Percentiles rank a stretch among this genome's conserved stretches.
phyloP scores from a whole-genome alignment of 208 protist species.

The Leishmania mexicana region DNA sequence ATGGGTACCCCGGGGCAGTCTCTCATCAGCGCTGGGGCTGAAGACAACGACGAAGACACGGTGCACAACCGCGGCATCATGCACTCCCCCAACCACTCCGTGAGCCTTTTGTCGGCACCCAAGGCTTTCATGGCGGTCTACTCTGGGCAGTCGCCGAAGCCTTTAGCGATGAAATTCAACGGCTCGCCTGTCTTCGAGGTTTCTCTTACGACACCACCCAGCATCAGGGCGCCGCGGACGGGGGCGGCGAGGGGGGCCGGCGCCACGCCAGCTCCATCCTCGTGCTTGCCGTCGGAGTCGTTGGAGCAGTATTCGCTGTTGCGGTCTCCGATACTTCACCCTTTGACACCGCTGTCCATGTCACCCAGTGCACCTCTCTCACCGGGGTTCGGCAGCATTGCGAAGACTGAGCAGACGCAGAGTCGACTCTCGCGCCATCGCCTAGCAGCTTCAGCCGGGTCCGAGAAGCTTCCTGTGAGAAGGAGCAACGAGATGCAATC shows the following conservation, averaged over 20 bases:
- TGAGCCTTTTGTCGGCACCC: background rate
- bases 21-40: background rate
- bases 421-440: slow-evolving; percentile 7
- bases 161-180: background rate
- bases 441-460: background rate
- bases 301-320: background rate
- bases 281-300: slow-evolving; percentile 5
- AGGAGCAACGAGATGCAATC: background rate
- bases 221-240: background rate
- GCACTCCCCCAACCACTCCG: background rate
- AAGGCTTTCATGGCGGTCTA: background rate
- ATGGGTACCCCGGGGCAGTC: background rate
- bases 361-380: slow-evolving; percentile 2
- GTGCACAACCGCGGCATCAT: too few relatives aligned
- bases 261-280: slow-evolving; percentile 1
- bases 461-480: background rate
- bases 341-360: background rate
- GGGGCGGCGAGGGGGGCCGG: background rate
- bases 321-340: background rate
- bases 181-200: background rate
- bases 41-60: background rate
- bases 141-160: background rate
- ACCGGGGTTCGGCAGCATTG: background rate
- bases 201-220: slow-evolving; percentile 2
- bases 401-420: background rate